Evolutionary conservation across 805 yeast species (phyloP).

Genomic region (Clavispora carvajalis): DNA sequence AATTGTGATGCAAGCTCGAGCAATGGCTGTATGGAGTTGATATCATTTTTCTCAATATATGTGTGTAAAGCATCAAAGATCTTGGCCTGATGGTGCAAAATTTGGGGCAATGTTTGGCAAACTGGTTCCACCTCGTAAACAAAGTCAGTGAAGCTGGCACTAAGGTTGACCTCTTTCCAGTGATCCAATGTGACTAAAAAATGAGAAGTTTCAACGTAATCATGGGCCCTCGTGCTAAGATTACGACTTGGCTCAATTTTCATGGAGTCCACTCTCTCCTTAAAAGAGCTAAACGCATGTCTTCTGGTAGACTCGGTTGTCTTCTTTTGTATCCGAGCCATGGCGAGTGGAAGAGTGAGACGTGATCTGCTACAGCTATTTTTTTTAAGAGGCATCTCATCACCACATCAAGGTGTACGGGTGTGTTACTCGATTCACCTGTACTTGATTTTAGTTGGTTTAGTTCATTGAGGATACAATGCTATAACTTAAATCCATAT

Average conservation of each 20-base stretch:
- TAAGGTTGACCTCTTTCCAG: constrained; percentile 83
- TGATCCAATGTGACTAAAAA: constrained; percentile 73
- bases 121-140: constrained; percentile 47
- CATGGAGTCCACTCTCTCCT: constrained; percentile 76
- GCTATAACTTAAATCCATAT: too few species aligned
- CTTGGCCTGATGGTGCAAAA: constrained; percentile 61
- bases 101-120: constrained; percentile 72
- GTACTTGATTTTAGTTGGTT: too few species aligned
- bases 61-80: constrained; percentile 49
- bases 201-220: constrained; percentile 71
- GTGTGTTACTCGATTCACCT: neutral
- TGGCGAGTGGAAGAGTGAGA: neutral
- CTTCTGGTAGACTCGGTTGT: constrained; percentile 51
- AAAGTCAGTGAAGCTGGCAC: constrained; percentile 65
- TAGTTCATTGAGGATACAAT: too few species aligned
- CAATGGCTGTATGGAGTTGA: constrained; percentile 70
- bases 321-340: constrained; percentile 16
- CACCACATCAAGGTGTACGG: constrained; percentile 12
- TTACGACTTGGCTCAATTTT: constrained; percentile 70
- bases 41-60: constrained; percentile 54
- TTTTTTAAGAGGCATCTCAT: constrained; percentile 11
- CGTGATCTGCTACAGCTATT: neutral
- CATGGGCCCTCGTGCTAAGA: constrained; percentile 55
- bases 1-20: constrained; percentile 76
- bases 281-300: constrained; percentile 69